These are phyloP conservation scores for Paspalum notatum DNA, from an alignment of 176 grass and related monocot species.

Conservation along the genomic window DNA sequence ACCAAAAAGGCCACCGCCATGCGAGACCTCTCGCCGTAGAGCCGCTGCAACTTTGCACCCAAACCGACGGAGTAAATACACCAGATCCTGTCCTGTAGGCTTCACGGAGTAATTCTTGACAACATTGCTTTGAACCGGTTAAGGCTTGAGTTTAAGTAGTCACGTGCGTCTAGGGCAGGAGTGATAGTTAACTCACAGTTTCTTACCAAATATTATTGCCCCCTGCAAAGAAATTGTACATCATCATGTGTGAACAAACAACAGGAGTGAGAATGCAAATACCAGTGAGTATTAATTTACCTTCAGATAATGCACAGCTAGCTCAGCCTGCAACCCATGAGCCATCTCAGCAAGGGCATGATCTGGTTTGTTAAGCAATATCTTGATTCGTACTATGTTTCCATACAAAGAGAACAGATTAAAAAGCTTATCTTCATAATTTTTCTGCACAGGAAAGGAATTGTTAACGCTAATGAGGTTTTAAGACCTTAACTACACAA, in stretches of 20 bases:
- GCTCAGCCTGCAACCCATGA: slow-evolving; percentile 94
- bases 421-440: slow-evolving; percentile 94
- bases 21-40: too few species aligned
- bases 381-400: slow-evolving; percentile 92
- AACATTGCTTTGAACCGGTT: slow-evolving; percentile 83
- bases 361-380: slow-evolving; percentile 90
- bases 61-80: too few species aligned
- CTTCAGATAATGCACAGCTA: too few species aligned
- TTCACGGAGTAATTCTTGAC: slow-evolving; percentile 95
- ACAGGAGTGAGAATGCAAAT: too few species aligned
- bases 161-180: slow-evolving; percentile 62
- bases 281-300: too few species aligned
- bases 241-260: not conserved
- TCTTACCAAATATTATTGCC: slow-evolving; percentile 73
- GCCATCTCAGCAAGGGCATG: slow-evolving; percentile 95
- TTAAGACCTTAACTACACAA: not conserved
- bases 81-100: too few species aligned
- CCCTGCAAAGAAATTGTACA: slow-evolving; percentile 48
- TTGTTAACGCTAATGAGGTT: not conserved
- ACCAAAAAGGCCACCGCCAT: too few species aligned
- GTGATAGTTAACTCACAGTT: slow-evolving; percentile 86
- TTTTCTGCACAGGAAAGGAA: slow-evolving; percentile 63
- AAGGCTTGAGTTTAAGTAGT: slow-evolving; percentile 75
- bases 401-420: slow-evolving; percentile 97
- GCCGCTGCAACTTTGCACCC: too few species aligned